Percentiles rank a stretch among this genome's conserved stretches.
These are phyloP conservation scores for Pneumocystis sp. DNA, from an alignment of 1,139 yeast species.

Conservation along the genomic window DNA sequence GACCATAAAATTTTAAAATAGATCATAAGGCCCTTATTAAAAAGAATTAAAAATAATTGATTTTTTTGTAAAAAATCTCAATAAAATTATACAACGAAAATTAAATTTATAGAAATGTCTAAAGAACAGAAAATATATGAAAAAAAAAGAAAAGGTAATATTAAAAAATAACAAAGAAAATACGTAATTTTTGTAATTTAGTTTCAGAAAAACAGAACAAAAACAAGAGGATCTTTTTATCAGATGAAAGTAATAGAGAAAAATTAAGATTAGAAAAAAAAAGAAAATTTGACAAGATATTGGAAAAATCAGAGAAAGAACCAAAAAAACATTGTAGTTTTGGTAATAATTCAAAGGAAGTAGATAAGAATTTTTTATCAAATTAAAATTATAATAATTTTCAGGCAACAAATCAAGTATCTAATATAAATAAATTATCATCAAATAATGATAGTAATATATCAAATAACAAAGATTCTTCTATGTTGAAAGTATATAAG, in stretches of 20 bases:
- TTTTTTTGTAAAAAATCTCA: neutral
- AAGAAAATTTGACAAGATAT: neutral
- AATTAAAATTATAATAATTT: neutral
- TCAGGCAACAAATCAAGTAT: neutral
- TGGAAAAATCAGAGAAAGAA: neutral
- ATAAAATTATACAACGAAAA: neutral
- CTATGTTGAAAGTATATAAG: neutral
- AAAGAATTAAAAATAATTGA: neutral
- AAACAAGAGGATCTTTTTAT: neutral
- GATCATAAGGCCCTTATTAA: neutral
- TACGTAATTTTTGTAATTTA: neutral
- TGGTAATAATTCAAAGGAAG: neutral
- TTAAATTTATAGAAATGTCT: neutral
- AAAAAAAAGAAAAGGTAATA: neutral
- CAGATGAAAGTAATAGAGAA: neutral
- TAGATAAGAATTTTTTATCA: neutral
- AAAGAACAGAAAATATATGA: neutral
- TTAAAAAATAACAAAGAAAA: neutral
- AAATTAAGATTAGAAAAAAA: neutral
- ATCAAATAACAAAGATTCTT: neutral
- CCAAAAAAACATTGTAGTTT: neutral
- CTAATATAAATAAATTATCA: neutral
- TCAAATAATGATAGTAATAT: constrained; percentile 2
- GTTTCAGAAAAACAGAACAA: neutral
- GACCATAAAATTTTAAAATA: neutral